A percentile compares a stretch with the other conserved stretches of the same genome.
Conservation (phyloP, 2,329 filamentous ascomycete species). For the Alternaria infectoria region DNA sequence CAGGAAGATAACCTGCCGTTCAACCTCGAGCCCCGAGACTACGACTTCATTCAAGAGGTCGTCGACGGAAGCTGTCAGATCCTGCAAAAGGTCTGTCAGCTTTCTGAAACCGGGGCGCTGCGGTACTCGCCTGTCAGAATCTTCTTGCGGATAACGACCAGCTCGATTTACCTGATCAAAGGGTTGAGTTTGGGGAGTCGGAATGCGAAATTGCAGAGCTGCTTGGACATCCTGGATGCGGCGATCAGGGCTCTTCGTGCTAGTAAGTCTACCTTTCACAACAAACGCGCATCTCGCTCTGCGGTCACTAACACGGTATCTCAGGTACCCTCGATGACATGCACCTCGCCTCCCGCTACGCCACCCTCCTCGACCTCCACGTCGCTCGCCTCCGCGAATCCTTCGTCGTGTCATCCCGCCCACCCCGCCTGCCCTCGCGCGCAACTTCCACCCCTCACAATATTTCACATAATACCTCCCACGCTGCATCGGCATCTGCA, state of each 20-base stretch:
- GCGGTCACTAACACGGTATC: constrained; percentile 2
- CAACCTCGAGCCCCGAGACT: constrained; percentile 58
- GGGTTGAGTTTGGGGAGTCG: constrained; percentile 58
- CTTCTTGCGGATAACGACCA: constrained; percentile 61
- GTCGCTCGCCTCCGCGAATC: constrained; percentile 46
- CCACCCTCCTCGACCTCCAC: constrained; percentile 55
- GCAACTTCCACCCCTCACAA: constrained; percentile 37
- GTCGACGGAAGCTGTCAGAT: constrained; percentile 62
- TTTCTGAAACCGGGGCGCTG: constrained; percentile 56
- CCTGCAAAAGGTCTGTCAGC: constrained; percentile 56
- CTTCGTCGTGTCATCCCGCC: constrained; percentile 46
- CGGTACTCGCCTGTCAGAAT: constrained; percentile 61
- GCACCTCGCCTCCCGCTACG: constrained; percentile 59
- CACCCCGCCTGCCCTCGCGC: constrained; percentile 43
- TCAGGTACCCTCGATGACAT: constrained; percentile 57
- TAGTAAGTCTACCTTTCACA: constrained; percentile 25
- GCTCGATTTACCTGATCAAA: constrained; percentile 62
- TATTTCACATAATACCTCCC: constrained; percentile 38
- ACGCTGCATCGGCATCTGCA: constrained; percentile 35
- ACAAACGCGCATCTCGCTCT: neutral
- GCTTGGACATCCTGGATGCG: constrained; percentile 56
- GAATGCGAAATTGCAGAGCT: constrained; percentile 57
- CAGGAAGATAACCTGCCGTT: constrained; percentile 51
- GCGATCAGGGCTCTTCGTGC: constrained; percentile 57
- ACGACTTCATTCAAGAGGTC: constrained; percentile 63